phyloP scores from a whole-genome alignment of 2,329 filamentous ascomycete species.

The Pestalotiopsis sp. region DNA sequence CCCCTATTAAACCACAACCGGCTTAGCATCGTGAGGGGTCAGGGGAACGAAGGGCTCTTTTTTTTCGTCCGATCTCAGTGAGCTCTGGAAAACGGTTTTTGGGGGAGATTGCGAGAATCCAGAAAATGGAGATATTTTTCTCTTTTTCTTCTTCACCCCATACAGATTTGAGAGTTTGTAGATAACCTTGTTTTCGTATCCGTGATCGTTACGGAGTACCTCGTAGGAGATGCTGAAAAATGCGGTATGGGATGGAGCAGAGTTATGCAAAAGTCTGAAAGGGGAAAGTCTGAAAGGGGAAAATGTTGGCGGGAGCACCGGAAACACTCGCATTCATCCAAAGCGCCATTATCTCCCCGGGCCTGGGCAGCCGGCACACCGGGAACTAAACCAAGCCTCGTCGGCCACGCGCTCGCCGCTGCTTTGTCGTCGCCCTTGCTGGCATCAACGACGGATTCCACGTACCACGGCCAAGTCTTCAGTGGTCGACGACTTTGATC shows the following conservation, averaged over 20 bases:
- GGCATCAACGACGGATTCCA: background rate
- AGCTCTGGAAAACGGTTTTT: background rate
- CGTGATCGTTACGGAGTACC: background rate
- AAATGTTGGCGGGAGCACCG: background rate
- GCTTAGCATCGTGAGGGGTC: background rate
- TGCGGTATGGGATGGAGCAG: too few species aligned
- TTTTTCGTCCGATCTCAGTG: background rate
- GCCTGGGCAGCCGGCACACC: background rate
- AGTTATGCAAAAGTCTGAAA: background rate
- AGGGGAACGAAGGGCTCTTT: background rate
- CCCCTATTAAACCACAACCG: background rate
- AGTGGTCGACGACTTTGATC: background rate
- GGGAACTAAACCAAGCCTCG: background rate
- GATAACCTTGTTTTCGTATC: background rate
- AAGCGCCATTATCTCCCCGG: background rate
- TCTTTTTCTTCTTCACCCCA: background rate
- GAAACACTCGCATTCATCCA: background rate
- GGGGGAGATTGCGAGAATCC: background rate
- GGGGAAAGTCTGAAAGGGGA: background rate
- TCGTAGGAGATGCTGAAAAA: too few species aligned
- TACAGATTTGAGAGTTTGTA: background rate
- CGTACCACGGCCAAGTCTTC: background rate
- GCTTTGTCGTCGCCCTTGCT: background rate
- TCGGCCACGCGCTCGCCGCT: background rate
- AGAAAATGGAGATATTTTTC: background rate